Evolutionary conservation across 805 yeast species (phyloP), one percentile per base, ranked within the genome.

Genomic region (Hanseniaspora thailandica): DNA sequence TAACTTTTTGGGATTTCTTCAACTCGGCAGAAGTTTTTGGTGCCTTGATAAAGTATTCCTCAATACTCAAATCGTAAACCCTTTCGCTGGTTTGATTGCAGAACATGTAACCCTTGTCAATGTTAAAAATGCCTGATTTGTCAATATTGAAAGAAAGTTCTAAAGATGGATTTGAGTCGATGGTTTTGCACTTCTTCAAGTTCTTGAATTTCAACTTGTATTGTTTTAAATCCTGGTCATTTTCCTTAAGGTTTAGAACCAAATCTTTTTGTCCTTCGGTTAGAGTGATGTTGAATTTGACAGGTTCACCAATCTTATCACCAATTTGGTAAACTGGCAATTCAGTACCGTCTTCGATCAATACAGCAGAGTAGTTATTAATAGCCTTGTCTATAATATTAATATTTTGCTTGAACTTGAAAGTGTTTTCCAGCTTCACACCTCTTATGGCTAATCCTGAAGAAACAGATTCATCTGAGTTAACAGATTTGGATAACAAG

Each of bases 391-490:
- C 94, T 31, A 75, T 62, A 3, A 86, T 72, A 23, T 71, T 68
- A 47, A 86, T 74, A 41, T 78, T 79, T 10, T 65, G 63, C 59
- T 78, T 78, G 6, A 84, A 74, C 59, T 81, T 78, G 65, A 80
- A 82, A 60, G 80, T 75, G 38, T 79, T 75, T n/a, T 87, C 78
- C 36, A 86, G 70, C 46, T 79, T 73, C 39, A 87, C 83, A 20
- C 93, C 97, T 58, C 88, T 76, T 36, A 84, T 70, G n/a, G 96
- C 80, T 2, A 94, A 79, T 47, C 98, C 98, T 60, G 86, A 74
- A 13, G 86, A 96, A 50, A 86, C 86, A 44, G 97, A 81, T 70
- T 93, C 98, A 67, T 93, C 98, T 0, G 98, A 93, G 66, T 93
- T 93, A 44, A 93, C 94, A 49, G 82, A 86, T 66, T 82, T 87